Conservation (phyloP, 2,329 filamentous ascomycete species). For the Aspergillus flavus region DNA sequence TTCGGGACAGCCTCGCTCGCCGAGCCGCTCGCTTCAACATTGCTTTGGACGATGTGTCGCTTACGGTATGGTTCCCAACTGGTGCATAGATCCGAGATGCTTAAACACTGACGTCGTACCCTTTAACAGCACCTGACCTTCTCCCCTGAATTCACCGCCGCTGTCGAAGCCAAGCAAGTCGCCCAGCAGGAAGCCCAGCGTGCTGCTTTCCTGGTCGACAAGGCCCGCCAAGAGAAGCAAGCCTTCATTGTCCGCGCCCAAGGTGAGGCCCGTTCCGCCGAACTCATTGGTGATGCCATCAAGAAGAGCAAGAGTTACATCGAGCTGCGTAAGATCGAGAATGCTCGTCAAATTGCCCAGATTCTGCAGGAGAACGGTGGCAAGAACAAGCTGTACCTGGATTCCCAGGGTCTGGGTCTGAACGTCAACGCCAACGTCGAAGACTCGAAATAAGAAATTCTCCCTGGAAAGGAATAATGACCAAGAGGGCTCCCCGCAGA, state of each 20-base stretch:
- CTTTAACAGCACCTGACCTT: slow-evolving; percentile 63
- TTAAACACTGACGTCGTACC: slow-evolving; percentile 9
- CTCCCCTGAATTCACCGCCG: slow-evolving; percentile 70
- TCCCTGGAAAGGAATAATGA: slow-evolving; percentile 5
- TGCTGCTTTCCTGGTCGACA: slow-evolving; percentile 96
- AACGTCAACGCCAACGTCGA: slow-evolving; percentile 64
- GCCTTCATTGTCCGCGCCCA: slow-evolving; percentile 97
- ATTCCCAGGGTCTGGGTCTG: slow-evolving; percentile 85
- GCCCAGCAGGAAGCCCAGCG: slow-evolving; percentile 91
- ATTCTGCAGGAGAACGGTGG: slow-evolving; percentile 83
- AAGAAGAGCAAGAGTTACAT: slow-evolving; percentile 99
- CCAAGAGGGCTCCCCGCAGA: not conserved
- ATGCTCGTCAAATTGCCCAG: slow-evolving; percentile 83
- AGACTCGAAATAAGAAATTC: slow-evolving; percentile 35
- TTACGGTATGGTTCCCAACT: slow-evolving; percentile 68
- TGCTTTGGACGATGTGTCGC: slow-evolving; percentile 91
- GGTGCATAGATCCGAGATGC: not conserved
- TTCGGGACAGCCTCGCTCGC: slow-evolving; percentile 88
- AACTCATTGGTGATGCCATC: slow-evolving; percentile 98
- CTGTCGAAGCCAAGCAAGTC: slow-evolving; percentile 70
- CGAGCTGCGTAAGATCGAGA: slow-evolving; percentile 97
- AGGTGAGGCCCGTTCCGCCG: slow-evolving; percentile 96
- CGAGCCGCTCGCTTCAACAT: slow-evolving; percentile 97
- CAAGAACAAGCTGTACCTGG: slow-evolving; percentile 91
- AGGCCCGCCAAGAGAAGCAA: slow-evolving; percentile 98